phyloP scores from a whole-genome alignment of 139 green algal species.

The Chlamydomonas schloesseri region DNA sequence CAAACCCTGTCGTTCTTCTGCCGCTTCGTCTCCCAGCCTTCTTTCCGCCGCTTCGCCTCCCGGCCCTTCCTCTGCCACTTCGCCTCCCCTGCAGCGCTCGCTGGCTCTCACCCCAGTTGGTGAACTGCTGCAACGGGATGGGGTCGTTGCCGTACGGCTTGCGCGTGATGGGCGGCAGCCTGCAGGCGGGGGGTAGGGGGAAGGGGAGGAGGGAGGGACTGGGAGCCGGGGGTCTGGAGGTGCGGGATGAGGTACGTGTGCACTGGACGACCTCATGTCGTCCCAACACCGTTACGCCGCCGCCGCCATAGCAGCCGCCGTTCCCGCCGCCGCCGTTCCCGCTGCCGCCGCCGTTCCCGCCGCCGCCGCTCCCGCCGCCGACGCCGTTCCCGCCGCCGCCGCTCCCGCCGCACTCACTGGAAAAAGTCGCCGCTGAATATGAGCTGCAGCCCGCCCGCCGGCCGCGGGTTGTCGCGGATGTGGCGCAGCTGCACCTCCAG shows the following conservation, averaged over 20 bases:
- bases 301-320: no score
- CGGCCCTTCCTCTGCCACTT: no score
- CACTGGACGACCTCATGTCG: no score
- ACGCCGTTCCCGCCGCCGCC: not conserved
- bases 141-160: conserved; percentile 28
- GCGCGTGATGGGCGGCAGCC: conserved; percentile 61
- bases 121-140: conserved; percentile 54
- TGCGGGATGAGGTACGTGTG: not conserved
- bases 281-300: no score
- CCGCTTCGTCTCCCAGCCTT: no score
- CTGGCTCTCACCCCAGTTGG: conserved; percentile 58
- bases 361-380: not conserved
- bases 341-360: not conserved
- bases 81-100: no score
- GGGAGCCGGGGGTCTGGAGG: not conserved
- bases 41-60: no score
- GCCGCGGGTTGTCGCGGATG: conserved; percentile 28
- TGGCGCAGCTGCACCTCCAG: conserved; percentile 42
- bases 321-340: no score
- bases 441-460: conserved; percentile 78
- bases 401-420: conserved; percentile 50
- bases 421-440: conserved; percentile 80
- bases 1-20: no score
- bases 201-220: not conserved
- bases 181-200: not conserved